phyloP scores from a whole-genome alignment of 2,329 filamentous ascomycete species.

The Neofusicoccum sp. region DNA sequence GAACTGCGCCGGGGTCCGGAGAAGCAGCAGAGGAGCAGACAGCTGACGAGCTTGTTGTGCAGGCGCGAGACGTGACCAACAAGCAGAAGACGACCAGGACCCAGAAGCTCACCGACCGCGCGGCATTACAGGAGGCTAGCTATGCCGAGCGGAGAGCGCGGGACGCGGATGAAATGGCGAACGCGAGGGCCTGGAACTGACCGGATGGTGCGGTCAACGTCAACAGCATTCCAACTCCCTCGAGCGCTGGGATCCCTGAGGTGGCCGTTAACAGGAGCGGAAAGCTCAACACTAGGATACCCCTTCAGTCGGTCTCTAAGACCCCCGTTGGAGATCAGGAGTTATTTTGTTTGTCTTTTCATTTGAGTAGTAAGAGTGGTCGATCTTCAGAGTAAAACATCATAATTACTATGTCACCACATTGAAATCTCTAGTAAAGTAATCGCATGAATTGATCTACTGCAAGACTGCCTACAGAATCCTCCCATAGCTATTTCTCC shows the following conservation, averaged over 20 bases:
- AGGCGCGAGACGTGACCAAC: constrained; percentile 6
- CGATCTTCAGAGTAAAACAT: too few relatives aligned
- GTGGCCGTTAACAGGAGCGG: too few relatives aligned
- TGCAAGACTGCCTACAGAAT: background rate
- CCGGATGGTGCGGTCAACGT: too few relatives aligned
- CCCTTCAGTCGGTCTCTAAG: too few relatives aligned
- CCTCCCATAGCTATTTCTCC: background rate
- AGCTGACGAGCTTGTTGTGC: background rate
- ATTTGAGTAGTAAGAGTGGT: too few relatives aligned
- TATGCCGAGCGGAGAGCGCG: constrained; percentile 65
- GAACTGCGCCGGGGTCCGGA: background rate
- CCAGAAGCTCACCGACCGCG: constrained; percentile 73
- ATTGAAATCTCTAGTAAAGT: background rate
- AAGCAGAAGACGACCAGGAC: constrained; percentile 49
- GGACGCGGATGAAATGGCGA: constrained; percentile 66
- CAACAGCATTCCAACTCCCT: too few relatives aligned
- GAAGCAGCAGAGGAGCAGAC: background rate
- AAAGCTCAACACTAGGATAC: too few relatives aligned
- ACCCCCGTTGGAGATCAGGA: too few relatives aligned
- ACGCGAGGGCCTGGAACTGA: constrained; percentile 61
- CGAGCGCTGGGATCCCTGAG: too few relatives aligned
- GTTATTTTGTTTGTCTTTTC: too few relatives aligned
- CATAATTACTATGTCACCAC: background rate
- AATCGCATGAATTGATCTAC: background rate
- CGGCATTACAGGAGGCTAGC: constrained; percentile 70